Base-by-base conservation (phyloP, 2,329 filamentous ascomycete species). In the Mariannaea elegans region DNA sequence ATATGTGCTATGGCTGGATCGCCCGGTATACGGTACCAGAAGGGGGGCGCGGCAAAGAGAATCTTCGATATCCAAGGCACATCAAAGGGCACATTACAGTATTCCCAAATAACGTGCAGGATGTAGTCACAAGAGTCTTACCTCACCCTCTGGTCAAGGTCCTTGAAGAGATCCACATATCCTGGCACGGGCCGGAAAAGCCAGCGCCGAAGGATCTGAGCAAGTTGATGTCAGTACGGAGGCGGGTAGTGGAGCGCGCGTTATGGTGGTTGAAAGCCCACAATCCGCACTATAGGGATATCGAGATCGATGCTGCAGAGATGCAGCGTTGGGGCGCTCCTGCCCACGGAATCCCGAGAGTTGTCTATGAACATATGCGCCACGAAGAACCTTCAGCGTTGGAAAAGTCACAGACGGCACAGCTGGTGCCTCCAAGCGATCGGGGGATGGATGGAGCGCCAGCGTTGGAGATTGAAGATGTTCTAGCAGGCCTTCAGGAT, bases 151-250 rank as follows among this genome's bases (percentile, higher is more conserved):
- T 58, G 24, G 7, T 58, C 9, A 23, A 58, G 36, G 38, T 23
- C n/a, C 24, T 58, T 21, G 55, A 58, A 19, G 47, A 52, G 19
- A 52, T 58, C 34, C 34, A 58, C 27, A 42, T 58, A 39, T 58
- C 48, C 14, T 52, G 42, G 55, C 47, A 57, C 31, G 39, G 55
- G 32, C 34, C 42, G 8, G 9, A 58, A 23, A 58, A 23, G 24
- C 48, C 48, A 47, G 55, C 48, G 4, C 55, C 55, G 7, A 41
- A 24, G n/a, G 48, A 58, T 42, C 21, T 58, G 10, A 52, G 48
- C 23, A 58, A 48, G 41, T 16, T 53, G n/a, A 14, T 56, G 8
- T 56, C 38, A 5, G 53, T 56, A 4, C 18, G 46, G 4, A 45
- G 38, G 36, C 24, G 38, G 38, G 46, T 23, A 27, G 19, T 56